A percentile compares a stretch with the other conserved stretches of the same genome.
Conservation (phyloP, 495 filamentous ascomycete species). For the Venustampulla echinocandica region DNA sequence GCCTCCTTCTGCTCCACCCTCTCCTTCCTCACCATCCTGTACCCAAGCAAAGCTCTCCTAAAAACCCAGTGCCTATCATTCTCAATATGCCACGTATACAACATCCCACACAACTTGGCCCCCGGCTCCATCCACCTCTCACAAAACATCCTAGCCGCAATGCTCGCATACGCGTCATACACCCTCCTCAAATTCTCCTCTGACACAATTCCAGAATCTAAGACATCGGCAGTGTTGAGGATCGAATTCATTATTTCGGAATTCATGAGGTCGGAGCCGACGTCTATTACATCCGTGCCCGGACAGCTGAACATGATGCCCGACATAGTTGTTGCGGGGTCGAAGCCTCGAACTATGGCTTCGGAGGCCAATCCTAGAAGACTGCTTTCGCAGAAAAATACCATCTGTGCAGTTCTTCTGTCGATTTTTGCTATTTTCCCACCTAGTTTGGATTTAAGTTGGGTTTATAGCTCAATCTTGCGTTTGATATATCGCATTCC, state of each 20-base stretch:
- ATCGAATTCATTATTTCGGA: slow-evolving; percentile 30
- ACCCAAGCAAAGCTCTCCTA: not conserved
- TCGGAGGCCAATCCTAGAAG: slow-evolving; percentile 27
- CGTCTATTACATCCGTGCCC: slow-evolving; percentile 28
- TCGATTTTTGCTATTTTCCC: not conserved
- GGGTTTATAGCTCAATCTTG: not conserved
- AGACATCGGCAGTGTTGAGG: slow-evolving; percentile 27
- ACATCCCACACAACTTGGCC: not conserved
- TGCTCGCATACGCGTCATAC: slow-evolving; percentile 27
- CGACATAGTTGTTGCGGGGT: slow-evolving; percentile 23
- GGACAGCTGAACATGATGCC: slow-evolving; percentile 26
- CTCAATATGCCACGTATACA: not conserved
- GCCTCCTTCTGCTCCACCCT: not conserved
- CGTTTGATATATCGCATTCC: not conserved
- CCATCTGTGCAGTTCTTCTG: slow-evolving; percentile 13
- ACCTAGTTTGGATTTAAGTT: not conserved
- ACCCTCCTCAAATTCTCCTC: slow-evolving; percentile 25
- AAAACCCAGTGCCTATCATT: not conserved
- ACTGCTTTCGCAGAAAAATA: slow-evolving; percentile 26
- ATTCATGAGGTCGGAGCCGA: slow-evolving; percentile 27
- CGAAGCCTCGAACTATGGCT: slow-evolving; percentile 25
- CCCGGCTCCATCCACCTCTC: not conserved
- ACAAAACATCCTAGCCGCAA: not conserved
- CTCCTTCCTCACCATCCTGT: slow-evolving; percentile 10
- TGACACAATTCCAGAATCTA: slow-evolving; percentile 25